These are phyloP conservation scores for Pseudocercospora crystallina DNA, from an alignment of 2,329 filamentous ascomycete species.

Conservation along the genomic window DNA sequence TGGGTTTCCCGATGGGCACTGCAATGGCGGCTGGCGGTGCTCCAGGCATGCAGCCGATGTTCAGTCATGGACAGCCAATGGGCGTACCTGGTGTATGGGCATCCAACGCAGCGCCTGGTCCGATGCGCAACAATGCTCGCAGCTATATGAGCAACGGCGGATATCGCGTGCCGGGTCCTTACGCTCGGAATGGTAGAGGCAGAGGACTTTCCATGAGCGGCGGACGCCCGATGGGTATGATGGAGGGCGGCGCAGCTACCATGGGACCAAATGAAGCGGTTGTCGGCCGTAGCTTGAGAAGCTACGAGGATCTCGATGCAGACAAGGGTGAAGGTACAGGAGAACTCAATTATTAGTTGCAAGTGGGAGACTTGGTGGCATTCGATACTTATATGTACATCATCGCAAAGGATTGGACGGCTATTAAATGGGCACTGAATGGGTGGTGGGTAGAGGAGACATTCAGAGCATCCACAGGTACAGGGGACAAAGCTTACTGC, in stretches of 20 bases:
- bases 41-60: conserved; percentile 34
- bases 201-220: conserved; percentile 26
- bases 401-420: no score
- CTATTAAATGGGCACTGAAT: no score
- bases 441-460: no score
- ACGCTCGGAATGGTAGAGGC: conserved; percentile 32
- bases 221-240: conserved; percentile 24
- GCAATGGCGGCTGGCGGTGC: conserved; percentile 35
- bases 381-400: no score
- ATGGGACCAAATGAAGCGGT: conserved; percentile 88
- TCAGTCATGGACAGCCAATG: conserved; percentile 44
- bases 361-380: neutral
- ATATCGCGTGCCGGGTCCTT: conserved; percentile 32
- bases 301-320: conserved; percentile 97
- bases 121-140: conserved; percentile 41
- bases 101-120: conserved; percentile 29
- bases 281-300: conserved; percentile 88
- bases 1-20: conserved; percentile 38
- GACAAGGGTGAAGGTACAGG: conserved; percentile 60
- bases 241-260: conserved; percentile 66
- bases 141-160: conserved; percentile 32
- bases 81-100: conserved; percentile 29
- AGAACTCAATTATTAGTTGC: conserved; percentile 79
- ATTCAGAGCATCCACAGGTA: no score
- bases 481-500: no score